Conservation (phyloP, 2,329 filamentous ascomycete genomes). For the Aspergillus sp. region DNA sequence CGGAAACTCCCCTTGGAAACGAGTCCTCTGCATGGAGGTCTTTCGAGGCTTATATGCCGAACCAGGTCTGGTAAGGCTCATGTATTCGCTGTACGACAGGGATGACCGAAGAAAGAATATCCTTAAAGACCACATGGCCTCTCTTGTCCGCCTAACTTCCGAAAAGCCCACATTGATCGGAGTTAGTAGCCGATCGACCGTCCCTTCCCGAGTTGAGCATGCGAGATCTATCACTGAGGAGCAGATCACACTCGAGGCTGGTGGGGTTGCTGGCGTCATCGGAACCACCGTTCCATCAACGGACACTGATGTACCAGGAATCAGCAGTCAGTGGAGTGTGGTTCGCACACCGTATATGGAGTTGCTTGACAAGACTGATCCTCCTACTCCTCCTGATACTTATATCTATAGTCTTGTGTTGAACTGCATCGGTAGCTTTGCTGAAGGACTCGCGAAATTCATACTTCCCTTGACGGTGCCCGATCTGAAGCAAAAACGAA, state of each 20-base stretch:
- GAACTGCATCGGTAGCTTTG: constrained; percentile 84
- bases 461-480: constrained; percentile 88
- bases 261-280: constrained; percentile 84
- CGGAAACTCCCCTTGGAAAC: constrained; percentile 74
- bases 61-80: constrained; percentile 71
- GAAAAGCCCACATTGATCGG: constrained; percentile 90
- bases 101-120: constrained; percentile 71
- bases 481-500: constrained; percentile 60
- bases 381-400: constrained; percentile 81
- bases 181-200: constrained; percentile 81
- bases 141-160: constrained; percentile 87
- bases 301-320: constrained; percentile 68
- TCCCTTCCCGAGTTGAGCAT: constrained; percentile 65
- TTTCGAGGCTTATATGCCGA: constrained; percentile 85
- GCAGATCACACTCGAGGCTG: constrained; percentile 85
- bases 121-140: constrained; percentile 77
- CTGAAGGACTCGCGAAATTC: constrained; percentile 90
- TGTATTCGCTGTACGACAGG: constrained; percentile 79
- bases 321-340: constrained; percentile 89
- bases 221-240: constrained; percentile 65
- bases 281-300: constrained; percentile 68
- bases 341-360: constrained; percentile 87
- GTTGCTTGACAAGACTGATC: constrained; percentile 87
- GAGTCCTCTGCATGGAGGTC: constrained; percentile 86
- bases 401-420: constrained; percentile 90